Conservation (phyloP, 305 asterid genomes). For the Fraxinus greggii region DNA sequence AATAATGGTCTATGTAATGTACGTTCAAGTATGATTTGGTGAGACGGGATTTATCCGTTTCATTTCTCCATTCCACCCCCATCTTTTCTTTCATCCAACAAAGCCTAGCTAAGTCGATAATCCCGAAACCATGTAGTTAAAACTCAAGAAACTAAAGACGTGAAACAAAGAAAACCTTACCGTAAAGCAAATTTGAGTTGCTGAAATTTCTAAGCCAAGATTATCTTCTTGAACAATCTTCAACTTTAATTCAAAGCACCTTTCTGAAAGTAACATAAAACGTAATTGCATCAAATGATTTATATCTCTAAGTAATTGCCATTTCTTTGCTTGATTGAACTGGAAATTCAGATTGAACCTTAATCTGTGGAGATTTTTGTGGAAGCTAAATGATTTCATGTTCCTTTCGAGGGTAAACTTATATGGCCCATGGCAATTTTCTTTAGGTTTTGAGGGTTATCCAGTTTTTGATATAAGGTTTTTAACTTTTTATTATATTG, state of each 20-base stretch:
- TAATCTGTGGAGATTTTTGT: not conserved
- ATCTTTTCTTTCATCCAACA: not conserved
- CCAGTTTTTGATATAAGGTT: not conserved
- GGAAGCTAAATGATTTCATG: not conserved
- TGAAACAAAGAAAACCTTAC: not conserved
- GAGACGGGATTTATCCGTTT: not conserved
- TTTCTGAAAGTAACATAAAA: not conserved
- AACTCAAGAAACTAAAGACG: not conserved
- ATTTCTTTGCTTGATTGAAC: not conserved
- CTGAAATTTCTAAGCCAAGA: constrained; percentile 3
- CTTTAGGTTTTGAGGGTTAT: not conserved
- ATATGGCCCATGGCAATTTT: not conserved
- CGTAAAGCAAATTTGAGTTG: constrained; percentile 7
- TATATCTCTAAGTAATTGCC: not conserved
- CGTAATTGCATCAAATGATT: not conserved
- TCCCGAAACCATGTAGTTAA: not conserved
- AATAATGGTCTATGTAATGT: not conserved
- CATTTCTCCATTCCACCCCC: not conserved
- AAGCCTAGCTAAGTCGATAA: not conserved
- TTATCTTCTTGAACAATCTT: not conserved
- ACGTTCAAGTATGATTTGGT: not conserved
- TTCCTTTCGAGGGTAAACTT: not conserved
- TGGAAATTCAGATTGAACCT: not conserved
- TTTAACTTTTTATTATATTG: not conserved
- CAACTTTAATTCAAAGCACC: not conserved